Percentiles rank a stretch among this genome's conserved stretches.
These are phyloP conservation scores for Exidia glandulosa DNA, from an alignment of 768 basidiomycete species.

Conservation along the genomic window DNA sequence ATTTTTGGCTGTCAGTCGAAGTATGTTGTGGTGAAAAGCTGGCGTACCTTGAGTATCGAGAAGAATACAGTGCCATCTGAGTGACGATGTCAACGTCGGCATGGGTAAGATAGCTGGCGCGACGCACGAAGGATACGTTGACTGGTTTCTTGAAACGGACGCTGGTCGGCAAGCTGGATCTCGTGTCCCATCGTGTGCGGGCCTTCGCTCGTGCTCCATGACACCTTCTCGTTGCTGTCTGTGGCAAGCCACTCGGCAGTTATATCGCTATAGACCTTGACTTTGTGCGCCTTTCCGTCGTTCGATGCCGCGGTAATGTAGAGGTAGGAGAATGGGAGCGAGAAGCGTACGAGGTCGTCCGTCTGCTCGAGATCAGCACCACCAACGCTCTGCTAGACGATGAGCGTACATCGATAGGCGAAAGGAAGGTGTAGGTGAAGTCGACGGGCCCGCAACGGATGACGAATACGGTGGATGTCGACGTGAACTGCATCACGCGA, in stretches of 20 bases:
- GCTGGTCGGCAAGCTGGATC: not conserved
- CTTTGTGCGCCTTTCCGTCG: not conserved
- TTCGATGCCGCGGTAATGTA: not conserved
- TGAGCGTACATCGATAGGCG: not conserved
- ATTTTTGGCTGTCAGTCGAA: not conserved
- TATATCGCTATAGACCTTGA: not conserved
- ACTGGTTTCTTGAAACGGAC: not conserved
- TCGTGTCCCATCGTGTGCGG: not conserved
- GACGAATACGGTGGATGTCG: not conserved
- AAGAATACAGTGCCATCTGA: not conserved
- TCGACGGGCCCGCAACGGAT: not conserved
- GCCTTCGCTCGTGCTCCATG: not conserved
- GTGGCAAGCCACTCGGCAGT: not conserved
- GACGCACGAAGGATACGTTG: not conserved
- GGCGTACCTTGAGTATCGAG: not conserved
- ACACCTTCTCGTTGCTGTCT: not conserved
- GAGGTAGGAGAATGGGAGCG: not conserved
- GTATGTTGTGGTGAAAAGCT: not conserved
- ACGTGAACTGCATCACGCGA: not conserved
- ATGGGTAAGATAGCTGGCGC: not conserved
- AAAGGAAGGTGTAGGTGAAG: not conserved
- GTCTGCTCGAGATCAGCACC: not conserved
- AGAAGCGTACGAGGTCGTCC: not conserved
- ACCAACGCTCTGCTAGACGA: not conserved
- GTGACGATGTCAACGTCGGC: not conserved